Percentiles rank a stretch among this genome's conserved stretches.
These are phyloP conservation scores for Bidens hawaiensis DNA, from an alignment of 140 eudicot species.

Conservation along the genomic window DNA sequence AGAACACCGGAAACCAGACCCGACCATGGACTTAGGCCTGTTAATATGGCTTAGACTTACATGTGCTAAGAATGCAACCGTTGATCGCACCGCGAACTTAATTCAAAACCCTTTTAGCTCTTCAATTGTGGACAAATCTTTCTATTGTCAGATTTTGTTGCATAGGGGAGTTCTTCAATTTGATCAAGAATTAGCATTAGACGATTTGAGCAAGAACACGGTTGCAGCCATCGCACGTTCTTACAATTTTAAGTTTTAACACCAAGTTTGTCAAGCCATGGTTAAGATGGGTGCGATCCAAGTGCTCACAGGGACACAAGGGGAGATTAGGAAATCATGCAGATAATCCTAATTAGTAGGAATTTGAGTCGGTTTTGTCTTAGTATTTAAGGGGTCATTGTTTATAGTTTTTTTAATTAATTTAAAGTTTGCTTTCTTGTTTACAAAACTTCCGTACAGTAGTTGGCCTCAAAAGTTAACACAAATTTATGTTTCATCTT, in stretches of 20 bases:
- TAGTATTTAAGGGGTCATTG: too few relatives aligned
- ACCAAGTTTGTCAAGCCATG: slow-evolving; percentile 45
- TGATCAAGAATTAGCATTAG: slow-evolving; percentile 52
- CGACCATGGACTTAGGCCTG: slow-evolving; percentile 37
- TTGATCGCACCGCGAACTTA: slow-evolving; percentile 30
- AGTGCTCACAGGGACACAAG: slow-evolving; percentile 50
- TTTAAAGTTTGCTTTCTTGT: too few relatives aligned
- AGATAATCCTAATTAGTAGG: too few relatives aligned
- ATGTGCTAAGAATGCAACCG: slow-evolving; percentile 38
- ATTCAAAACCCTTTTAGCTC: slow-evolving; percentile 43
- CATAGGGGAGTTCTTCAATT: slow-evolving; percentile 48
- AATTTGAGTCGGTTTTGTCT: too few relatives aligned
- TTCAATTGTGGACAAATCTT: slow-evolving; percentile 40
- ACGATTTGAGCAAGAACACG: slow-evolving; percentile 31
- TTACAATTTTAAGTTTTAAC: slow-evolving; percentile 29
- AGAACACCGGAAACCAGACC: slow-evolving; percentile 52
- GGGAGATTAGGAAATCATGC: slow-evolving; percentile 64
- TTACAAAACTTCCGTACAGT: too few relatives aligned
- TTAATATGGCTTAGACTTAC: slow-evolving; percentile 2
- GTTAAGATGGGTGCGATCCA: slow-evolving; percentile 46
- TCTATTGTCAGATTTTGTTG: slow-evolving; percentile 35
- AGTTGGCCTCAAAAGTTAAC: too few relatives aligned
- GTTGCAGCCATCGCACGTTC: slow-evolving; percentile 35
- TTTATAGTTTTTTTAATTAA: too few relatives aligned
- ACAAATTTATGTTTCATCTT: too few relatives aligned